Percentiles rank a stretch among this genome's conserved stretches.
Conservation (phyloP, 306 rosid species). For the Prunus persica region Prunus_persica_NCBIv2 NC_034014.1:1420001-1420500, state of each 20-base stretch:
- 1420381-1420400: too few relatives aligned
- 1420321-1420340: too few relatives aligned
- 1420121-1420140: slow-evolving; percentile 29
- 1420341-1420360: too few relatives aligned
- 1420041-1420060: neutral
- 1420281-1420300: neutral
- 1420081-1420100: slow-evolving; percentile 49
- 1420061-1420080: slow-evolving; percentile 35
- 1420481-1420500: too few relatives aligned
- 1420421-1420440: too few relatives aligned
- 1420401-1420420: too few relatives aligned
- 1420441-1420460: too few relatives aligned
- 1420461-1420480: too few relatives aligned
- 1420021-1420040: neutral
- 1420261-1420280: neutral
- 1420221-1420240: neutral
- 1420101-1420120: slow-evolving; percentile 34
- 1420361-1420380: too few relatives aligned
- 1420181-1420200: neutral
- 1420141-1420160: neutral
- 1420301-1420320: too few relatives aligned
- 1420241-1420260: neutral
- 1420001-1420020: neutral
- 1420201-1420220: neutral
- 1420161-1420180: neutral